Percentiles rank a stretch among this genome's conserved stretches.
Evolutionary conservation across 768 basidiomycete species (phyloP).

Genomic region (Brasilioporus rufonigricans): DNA sequence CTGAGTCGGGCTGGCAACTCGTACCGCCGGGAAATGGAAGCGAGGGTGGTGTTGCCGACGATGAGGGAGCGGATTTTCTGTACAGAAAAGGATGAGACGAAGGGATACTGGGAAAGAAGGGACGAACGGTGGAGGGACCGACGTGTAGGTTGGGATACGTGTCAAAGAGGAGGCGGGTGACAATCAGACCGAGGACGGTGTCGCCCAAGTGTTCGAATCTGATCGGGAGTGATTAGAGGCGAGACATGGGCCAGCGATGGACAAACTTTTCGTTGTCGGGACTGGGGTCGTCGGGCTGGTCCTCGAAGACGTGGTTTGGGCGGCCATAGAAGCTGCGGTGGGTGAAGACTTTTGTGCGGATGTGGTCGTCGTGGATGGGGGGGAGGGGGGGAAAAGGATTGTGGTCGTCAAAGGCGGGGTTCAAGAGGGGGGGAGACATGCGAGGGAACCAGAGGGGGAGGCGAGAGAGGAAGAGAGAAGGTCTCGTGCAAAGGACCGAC

Average conservation of each 20-base stretch:
- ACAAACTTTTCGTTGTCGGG: conserved; percentile 81
- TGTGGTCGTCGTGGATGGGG: conserved; percentile 42
- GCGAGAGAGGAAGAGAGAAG: not conserved
- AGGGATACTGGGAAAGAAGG: not conserved
- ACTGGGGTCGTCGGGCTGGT: conserved; percentile 64
- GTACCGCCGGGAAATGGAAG: conserved; percentile 67
- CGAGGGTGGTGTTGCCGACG: conserved; percentile 72
- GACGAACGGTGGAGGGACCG: conserved; percentile 64
- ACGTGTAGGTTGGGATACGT: conserved; percentile 70
- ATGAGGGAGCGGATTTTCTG: conserved; percentile 80
- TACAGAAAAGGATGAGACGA: not conserved
- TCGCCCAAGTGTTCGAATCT: conserved; percentile 81
- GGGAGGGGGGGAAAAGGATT: conserved; percentile 56
- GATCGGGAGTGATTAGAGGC: not conserved
- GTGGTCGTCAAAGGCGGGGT: conserved; percentile 31
- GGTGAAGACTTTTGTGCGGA: conserved; percentile 63
- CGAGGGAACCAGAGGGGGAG: not conserved
- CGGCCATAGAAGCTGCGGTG: conserved; percentile 71
- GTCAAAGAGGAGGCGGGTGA: conserved; percentile 62
- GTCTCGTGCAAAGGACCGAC: not conserved
- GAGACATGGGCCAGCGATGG: not conserved
- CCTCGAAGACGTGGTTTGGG: conserved; percentile 75
- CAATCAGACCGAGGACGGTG: conserved; percentile 63
- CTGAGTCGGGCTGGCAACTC: conserved; percentile 58
- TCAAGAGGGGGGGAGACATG: conserved; percentile 4